Conservation (phyloP, 495 filamentous ascomycete species). For the Penicillium mononematosum region DNA sequence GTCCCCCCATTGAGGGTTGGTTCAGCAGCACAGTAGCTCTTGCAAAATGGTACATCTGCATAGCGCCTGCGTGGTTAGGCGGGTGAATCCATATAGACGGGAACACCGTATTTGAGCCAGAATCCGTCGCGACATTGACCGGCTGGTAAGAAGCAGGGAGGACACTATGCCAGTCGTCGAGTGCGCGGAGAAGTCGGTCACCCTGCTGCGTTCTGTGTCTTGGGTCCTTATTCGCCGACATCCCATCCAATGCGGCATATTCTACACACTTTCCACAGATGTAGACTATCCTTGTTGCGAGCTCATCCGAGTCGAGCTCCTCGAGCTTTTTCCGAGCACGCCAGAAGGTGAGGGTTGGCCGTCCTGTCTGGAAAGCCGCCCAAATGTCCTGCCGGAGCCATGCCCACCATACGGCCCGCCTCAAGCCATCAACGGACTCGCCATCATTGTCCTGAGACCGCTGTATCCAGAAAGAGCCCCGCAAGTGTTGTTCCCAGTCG, state of each 20-base stretch:
- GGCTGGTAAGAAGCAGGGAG: conserved; percentile 22
- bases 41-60: conserved; percentile 33
- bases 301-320: conserved; percentile 12
- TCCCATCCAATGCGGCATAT: conserved; percentile 21
- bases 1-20: conserved; percentile 26
- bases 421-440: conserved; percentile 20
- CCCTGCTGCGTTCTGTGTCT: conserved; percentile 21
- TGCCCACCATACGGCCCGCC: conserved; percentile 25
- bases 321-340: conserved; percentile 12
- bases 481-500: conserved; percentile 26
- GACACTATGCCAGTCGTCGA: conserved; percentile 31
- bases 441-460: conserved; percentile 26
- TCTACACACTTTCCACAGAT: conserved; percentile 23
- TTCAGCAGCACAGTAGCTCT: conserved; percentile 30
- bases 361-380: conserved; percentile 21
- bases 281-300: conserved; percentile 17
- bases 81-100: conserved; percentile 36
- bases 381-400: conserved; percentile 28
- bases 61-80: conserved; percentile 24
- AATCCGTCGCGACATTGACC: too few relatives aligned
- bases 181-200: conserved; percentile 17
- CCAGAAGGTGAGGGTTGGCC: conserved; percentile 23
- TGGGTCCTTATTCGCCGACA: background rate
- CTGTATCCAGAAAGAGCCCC: conserved; percentile 27
- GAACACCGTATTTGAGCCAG: conserved; percentile 15